Percentiles rank a stretch among this genome's conserved stretches.
Evolutionary conservation across 805 yeast species (phyloP).

Genomic region (Candida vaughaniae): DNA sequence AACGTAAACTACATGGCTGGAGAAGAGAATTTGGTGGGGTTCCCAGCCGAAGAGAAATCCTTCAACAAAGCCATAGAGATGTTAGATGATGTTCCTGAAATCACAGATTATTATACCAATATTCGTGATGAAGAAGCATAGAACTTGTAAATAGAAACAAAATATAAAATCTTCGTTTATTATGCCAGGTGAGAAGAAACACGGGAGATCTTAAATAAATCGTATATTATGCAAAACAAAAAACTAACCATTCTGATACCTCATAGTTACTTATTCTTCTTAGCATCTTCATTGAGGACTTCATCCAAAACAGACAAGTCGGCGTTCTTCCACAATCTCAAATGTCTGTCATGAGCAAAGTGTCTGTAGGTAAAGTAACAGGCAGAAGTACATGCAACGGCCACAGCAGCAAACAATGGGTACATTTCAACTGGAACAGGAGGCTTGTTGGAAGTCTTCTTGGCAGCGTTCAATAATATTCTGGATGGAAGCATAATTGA

Average conservation of each 20-base stretch:
- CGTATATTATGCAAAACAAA: conserved; percentile 14
- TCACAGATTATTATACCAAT: conserved; percentile 76
- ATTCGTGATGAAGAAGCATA: conserved; percentile 32
- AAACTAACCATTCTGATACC: neutral
- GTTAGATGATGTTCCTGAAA: conserved; percentile 81
- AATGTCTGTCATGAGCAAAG: conserved; percentile 43
- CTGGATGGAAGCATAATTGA: conserved; percentile 38
- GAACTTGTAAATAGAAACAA: neutral
- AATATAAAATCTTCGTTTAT: too few relatives aligned
- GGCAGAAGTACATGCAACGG: conserved; percentile 39
- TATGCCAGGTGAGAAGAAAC: too few relatives aligned
- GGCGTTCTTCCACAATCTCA: conserved; percentile 48
- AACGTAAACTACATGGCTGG: conserved; percentile 68
- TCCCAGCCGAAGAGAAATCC: conserved; percentile 51
- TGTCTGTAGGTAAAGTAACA: conserved; percentile 47
- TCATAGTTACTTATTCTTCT: conserved; percentile 9
- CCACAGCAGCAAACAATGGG: conserved; percentile 47
- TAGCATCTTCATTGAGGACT: conserved; percentile 39
- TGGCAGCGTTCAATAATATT: conserved; percentile 41
- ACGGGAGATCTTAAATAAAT: neutral
- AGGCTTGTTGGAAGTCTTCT: conserved; percentile 23
- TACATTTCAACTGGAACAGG: conserved; percentile 42
- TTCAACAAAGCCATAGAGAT: conserved; percentile 57
- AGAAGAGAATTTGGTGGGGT: conserved; percentile 55
- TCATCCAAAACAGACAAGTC: conserved; percentile 42